phyloP scores from a whole-genome alignment of 2,329 filamentous ascomycete genomes.

The Fonsecaea nubica region DNA sequence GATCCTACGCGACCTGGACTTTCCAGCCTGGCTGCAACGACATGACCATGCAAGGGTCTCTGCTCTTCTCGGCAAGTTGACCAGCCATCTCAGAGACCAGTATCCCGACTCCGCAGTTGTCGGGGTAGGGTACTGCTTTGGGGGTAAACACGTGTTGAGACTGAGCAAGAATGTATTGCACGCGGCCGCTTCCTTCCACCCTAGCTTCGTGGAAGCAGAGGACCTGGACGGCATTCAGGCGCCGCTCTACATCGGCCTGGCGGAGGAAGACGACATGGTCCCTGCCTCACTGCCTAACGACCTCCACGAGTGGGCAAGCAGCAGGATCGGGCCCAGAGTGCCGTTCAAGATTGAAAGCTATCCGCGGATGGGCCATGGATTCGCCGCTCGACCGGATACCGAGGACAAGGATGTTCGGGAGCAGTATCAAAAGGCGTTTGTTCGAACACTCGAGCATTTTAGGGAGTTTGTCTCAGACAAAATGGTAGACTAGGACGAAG shows the following conservation, averaged over 20 bases:
- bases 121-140: conserved; percentile 27
- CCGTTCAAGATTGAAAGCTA: conserved; percentile 15
- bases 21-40: conserved; percentile 9
- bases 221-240: conserved; percentile 13
- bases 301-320: conserved; percentile 3
- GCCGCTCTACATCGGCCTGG: conserved; percentile 21
- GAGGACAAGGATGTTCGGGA: conserved; percentile 1
- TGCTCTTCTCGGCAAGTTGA: background rate
- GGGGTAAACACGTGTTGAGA: conserved; percentile 19
- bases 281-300: conserved; percentile 15
- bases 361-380: conserved; percentile 23
- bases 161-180: conserved; percentile 12
- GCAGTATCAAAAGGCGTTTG: conserved; percentile 22
- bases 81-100: background rate
- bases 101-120: background rate
- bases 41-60: background rate
- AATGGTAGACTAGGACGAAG: background rate
- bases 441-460: background rate
- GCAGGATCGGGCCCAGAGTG: background rate
- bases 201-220: conserved; percentile 18
- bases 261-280: conserved; percentile 25
- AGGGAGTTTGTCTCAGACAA: background rate
- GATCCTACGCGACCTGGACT: conserved; percentile 3
- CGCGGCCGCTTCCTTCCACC: conserved; percentile 7
- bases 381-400: conserved; percentile 23